Conservation (phyloP, 164 flowering plant species). For the Liquidambar formosana region DNA sequence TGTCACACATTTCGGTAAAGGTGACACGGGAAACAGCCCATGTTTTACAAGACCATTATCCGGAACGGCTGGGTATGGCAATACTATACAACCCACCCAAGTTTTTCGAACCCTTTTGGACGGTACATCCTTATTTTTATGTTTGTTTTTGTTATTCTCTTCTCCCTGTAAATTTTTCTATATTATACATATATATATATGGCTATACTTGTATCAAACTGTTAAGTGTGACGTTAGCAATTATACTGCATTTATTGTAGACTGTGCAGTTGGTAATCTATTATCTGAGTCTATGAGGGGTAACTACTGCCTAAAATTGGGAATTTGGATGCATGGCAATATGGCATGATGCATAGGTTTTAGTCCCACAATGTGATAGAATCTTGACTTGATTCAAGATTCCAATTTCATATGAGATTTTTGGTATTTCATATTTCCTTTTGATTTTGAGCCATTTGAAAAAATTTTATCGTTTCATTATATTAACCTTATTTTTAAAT, state of each 20-base stretch:
- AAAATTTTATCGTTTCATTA: no score
- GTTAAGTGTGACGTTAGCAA: neutral
- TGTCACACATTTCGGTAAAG: constrained; percentile 70
- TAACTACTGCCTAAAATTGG: no score
- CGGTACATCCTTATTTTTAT: constrained; percentile 35
- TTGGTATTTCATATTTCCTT: no score
- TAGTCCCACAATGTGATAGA: no score
- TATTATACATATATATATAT: neutral
- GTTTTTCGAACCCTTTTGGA: constrained; percentile 86
- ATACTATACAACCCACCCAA: constrained; percentile 84
- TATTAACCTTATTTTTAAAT: no score
- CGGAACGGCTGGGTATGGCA: constrained; percentile 87
- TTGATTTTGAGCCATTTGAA: no score
- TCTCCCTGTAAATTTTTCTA: neutral
- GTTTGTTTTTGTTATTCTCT: neutral
- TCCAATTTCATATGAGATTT: no score
- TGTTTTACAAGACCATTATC: constrained; percentile 83
- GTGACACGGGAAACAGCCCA: constrained; percentile 78
- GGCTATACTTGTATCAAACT: neutral
- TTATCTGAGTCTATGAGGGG: no score
- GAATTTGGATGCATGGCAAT: no score
- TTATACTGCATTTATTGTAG: neutral
- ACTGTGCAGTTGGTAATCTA: no score
- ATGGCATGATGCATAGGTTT: no score
- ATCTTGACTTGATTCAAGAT: no score